Base-by-base conservation (phyloP, 2,329 filamentous ascomycete species). In the Microsporum audouinii region DNA sequence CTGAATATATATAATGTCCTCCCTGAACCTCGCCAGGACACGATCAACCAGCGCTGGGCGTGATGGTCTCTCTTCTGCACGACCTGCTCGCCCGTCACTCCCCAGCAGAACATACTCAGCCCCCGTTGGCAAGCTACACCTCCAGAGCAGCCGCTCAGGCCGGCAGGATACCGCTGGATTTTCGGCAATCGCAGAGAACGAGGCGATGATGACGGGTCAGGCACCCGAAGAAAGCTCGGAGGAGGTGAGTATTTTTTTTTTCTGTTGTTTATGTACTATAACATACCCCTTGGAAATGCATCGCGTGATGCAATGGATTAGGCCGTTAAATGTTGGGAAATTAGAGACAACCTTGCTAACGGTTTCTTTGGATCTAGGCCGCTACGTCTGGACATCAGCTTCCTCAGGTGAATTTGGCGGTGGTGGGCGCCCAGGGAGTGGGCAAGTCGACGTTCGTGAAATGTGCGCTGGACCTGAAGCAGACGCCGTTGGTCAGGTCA, bases 401-500 rank as follows among this genome's bases (percentile, higher is more conserved):
- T 65, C 79, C 79, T 41, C 78, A 83, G 68, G 77, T 85, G 67
- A 84, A 82, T 65, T 79, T 85, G 64, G 80, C 79, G 57, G 78
- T 85, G 34, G 72, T 84, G 55, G 83, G 83, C 63, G 76, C 77
- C 59, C 73, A 75, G 60, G 75, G 75, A 58, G 78, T 81, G 4
- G 83, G 83, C 63, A 86, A 85, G 71, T 80, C 81, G 29, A 81
- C 79, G 55, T 85, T 86, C 66, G 79, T 84, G 63, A 79, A 79
- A 64, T 76, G 77, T 61, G 80, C 82, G 10, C 72, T 86, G 59
- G 80, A 82, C 56, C 76, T 84, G 68, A 78, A 77, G 61, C 71
- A 73, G 58, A 69, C 75, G 0, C 73, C 77, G 1, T 63, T 72
- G 3, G 72, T 77, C 1, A 67, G 67, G 23, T 71, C 72, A 12